A percentile compares a stretch with the other conserved stretches of the same genome.
phyloP scores from a whole-genome alignment of 1,284 basidiomycete genomes.

The Sporisorium iseilematis-ciliati region DNA sequence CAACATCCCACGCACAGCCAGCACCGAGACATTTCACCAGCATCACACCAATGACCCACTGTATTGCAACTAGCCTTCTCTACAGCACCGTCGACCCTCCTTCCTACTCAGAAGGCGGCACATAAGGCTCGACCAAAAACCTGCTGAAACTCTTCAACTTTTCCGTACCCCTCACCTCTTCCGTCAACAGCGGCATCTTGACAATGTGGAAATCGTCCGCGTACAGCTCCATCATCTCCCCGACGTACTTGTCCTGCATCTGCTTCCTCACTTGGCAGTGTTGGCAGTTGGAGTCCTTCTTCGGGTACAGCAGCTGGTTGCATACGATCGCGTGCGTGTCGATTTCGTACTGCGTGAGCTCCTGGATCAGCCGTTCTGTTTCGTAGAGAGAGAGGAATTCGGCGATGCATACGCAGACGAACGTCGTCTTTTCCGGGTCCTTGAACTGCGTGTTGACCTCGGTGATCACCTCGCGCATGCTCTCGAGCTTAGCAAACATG shows the following conservation, averaged over 20 bases:
- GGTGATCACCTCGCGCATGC: conserved; percentile 95
- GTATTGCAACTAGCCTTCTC: background rate
- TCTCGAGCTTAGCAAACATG: conserved; percentile 97
- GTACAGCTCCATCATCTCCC: conserved; percentile 68
- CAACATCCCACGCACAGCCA: too few species aligned
- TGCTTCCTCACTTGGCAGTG: conserved; percentile 93
- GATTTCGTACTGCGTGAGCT: conserved; percentile 94
- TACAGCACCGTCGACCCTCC: background rate
- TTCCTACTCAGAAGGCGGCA: conserved; percentile 46
- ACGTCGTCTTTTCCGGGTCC: conserved; percentile 95
- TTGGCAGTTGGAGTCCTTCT: conserved; percentile 89
- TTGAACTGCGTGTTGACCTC: conserved; percentile 99
- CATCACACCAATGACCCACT: too few species aligned
- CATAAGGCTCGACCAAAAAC: conserved; percentile 61
- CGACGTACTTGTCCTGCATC: conserved; percentile 83
- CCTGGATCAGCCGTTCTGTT: conserved; percentile 96
- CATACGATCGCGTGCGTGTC: conserved; percentile 99
- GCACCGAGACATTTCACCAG: too few species aligned
- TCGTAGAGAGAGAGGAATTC: conserved; percentile 98
- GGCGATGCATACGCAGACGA: conserved; percentile 98
- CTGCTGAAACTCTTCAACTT: conserved; percentile 79
- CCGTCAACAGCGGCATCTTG: conserved; percentile 90
- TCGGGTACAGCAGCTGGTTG: conserved; percentile 95
- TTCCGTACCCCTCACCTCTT: conserved; percentile 94
- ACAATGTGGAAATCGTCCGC: conserved; percentile 68